phyloP scores from a whole-genome alignment of 805 yeast species.

The Kodamaea lidongshanica region DNA sequence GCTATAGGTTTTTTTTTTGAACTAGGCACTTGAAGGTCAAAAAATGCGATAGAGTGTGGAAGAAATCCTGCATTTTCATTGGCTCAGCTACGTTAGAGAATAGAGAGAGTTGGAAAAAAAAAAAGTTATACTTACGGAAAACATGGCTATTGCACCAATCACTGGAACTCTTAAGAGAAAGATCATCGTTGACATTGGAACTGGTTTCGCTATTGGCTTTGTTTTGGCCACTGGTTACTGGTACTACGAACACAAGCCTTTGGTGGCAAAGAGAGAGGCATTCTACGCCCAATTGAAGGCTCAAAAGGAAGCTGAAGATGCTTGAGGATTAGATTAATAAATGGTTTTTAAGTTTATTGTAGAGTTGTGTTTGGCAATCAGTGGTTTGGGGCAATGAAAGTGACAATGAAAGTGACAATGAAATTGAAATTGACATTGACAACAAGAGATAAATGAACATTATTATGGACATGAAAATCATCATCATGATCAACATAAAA shows the following conservation, averaged over 20 bases:
- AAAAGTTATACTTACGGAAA: slow-evolving; percentile 9
- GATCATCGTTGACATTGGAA: slow-evolving; percentile 68
- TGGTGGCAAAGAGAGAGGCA: slow-evolving; percentile 71
- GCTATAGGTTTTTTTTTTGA: slow-evolving; percentile 3
- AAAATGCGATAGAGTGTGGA: not conserved
- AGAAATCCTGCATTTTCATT: slow-evolving; percentile 3
- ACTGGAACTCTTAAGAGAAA: slow-evolving; percentile 77
- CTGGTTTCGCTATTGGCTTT: slow-evolving; percentile 60
- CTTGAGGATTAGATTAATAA: slow-evolving; percentile 10
- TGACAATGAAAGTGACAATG: not conserved
- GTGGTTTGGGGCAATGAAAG: slow-evolving; percentile 3
- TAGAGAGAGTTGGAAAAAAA: slow-evolving; percentile 2
- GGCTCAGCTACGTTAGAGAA: slow-evolving; percentile 2
- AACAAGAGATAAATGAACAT: too few species aligned
- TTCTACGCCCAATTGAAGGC: slow-evolving; percentile 77
- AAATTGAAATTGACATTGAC: not conserved
- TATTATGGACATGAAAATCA: not conserved
- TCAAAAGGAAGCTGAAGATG: slow-evolving; percentile 58
- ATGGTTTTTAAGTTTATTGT: slow-evolving; percentile 1
- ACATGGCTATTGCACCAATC: slow-evolving; percentile 79
- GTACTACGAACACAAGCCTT: slow-evolving; percentile 82
- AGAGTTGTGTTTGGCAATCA: too few species aligned
- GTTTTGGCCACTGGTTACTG: slow-evolving; percentile 59
- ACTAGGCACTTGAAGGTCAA: not conserved
- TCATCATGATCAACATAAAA: too few species aligned